Percentiles rank a stretch among this genome's conserved stretches.
These are phyloP conservation scores for Aspergillus kassunensis DNA, from an alignment of 495 filamentous ascomycete species.

Conservation along the genomic window DNA sequence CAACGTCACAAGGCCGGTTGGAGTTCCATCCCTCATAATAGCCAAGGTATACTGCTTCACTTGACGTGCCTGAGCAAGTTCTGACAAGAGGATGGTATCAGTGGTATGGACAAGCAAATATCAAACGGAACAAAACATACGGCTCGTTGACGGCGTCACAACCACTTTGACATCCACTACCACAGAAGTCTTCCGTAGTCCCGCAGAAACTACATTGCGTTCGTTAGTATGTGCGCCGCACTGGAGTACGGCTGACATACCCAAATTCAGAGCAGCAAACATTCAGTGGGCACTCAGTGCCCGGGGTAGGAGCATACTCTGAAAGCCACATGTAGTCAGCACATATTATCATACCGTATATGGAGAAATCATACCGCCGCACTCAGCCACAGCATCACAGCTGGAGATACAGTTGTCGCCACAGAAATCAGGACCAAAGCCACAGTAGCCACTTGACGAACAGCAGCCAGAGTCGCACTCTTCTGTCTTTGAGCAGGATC, in stretches of 20 bases:
- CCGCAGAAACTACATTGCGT: neutral
- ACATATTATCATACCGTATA: neutral
- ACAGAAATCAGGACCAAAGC: neutral
- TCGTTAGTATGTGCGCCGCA: no score
- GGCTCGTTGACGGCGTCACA: conserved; percentile 10
- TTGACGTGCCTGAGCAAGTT: neutral
- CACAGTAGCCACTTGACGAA: no score
- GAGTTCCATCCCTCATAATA: no score
- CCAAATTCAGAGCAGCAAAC: conserved; percentile 34
- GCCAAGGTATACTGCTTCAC: no score
- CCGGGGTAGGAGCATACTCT: no score
- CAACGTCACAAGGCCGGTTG: no score
- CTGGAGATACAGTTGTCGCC: conserved; percentile 12
- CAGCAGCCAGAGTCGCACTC: no score
- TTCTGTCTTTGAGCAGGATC: no score
- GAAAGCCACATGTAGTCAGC: no score
- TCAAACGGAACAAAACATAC: neutral
- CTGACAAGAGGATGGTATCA: no score
- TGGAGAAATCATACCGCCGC: conserved; percentile 18
- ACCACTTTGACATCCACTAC: conserved; percentile 21
- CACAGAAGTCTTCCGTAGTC: conserved; percentile 7
- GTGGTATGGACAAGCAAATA: no score
- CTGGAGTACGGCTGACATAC: neutral
- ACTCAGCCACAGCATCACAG: conserved; percentile 31
- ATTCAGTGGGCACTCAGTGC: conserved; percentile 33